Base-by-base conservation (phyloP, 345 rosid genomes). In the Sapria himalayana region DNA sequence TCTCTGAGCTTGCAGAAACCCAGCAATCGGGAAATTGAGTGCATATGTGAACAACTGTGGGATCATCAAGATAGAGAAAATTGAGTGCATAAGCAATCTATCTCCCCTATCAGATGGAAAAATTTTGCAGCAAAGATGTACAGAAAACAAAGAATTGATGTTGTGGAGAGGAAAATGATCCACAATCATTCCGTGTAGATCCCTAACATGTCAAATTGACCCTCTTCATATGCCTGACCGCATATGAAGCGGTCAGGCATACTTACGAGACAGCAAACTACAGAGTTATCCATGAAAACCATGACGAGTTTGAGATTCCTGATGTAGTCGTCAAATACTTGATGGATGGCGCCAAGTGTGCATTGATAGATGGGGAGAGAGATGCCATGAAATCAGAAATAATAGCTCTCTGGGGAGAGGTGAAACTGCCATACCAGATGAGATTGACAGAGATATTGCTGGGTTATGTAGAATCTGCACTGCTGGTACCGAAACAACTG, bases 141-240 rank as follows among this genome's bases (percentile, higher is more conserved):
- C 3, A 81, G 21, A 3, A 86, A 49, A 49, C 53, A 24, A 0
- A 86, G 79, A 8, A 67, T 9, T 7, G 72, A 18, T 8, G 92
- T 68, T 6, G 94, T 66, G 4, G 72, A 17, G 61, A 53, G 56
- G 32, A 81, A 74, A 42, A 86, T 86, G 15, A 86, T 48, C 97
- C 92, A 86, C 14, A 94, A 86, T 48, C 97, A 66, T 41, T 86
- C 92, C 61, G 81, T 67, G 53, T 86, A 86, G 14, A 81, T 50
- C 33, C 97, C 97, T 1, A 86, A 60, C 97, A 81, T 86, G 19
- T 81, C 85, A 0, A 75, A 13, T 49, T 76, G 77, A 3, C 89
- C 78, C 0, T 89, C 97, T 21, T 92, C 97, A 44, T 51, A 73
- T 13, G 94, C 97, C 57, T 86, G 97, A 4, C 97, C 97, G 51